phyloP scores from a whole-genome alignment of 2,329 filamentous ascomycete species.

The Alternaria sp. region DNA sequence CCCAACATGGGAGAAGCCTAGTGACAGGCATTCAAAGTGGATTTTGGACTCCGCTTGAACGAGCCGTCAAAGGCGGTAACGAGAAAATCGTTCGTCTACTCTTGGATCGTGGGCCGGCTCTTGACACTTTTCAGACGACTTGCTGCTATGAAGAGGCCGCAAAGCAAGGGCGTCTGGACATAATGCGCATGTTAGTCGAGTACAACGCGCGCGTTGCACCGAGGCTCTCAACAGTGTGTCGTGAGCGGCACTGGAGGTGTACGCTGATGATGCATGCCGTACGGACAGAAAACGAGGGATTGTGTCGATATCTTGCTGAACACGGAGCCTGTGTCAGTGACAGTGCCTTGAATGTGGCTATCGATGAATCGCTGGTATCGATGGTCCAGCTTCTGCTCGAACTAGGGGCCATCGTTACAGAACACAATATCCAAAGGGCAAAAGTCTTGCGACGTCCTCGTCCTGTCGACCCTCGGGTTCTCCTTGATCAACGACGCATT shows the following conservation, averaged over 20 bases:
- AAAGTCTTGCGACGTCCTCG: neutral
- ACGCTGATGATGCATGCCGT: neutral
- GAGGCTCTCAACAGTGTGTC: neutral
- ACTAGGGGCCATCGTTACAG: neutral
- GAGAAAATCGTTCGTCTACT: constrained; percentile 9
- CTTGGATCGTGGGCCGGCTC: constrained; percentile 8
- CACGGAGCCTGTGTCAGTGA: neutral
- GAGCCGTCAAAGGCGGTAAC: constrained; percentile 12
- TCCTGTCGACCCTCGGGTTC: neutral
- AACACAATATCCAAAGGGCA: neutral
- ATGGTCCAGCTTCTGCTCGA: neutral
- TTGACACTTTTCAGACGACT: neutral
- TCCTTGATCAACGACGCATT: neutral
- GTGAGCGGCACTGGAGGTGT: neutral
- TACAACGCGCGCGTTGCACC: constrained; percentile 2
- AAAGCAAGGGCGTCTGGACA: constrained; percentile 9
- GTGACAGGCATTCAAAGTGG: neutral
- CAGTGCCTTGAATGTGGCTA: neutral
- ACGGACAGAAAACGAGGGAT: neutral
- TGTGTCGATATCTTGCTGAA: constrained; percentile 1
- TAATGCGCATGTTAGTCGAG: constrained; percentile 13
- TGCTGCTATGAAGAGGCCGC: constrained; percentile 1
- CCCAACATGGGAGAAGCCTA: too few relatives aligned
- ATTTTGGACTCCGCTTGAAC: neutral
- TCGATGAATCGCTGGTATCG: neutral